Evolutionary conservation across 805 yeast species (phyloP).

Genomic region (Kuraishia floccosa): DNA sequence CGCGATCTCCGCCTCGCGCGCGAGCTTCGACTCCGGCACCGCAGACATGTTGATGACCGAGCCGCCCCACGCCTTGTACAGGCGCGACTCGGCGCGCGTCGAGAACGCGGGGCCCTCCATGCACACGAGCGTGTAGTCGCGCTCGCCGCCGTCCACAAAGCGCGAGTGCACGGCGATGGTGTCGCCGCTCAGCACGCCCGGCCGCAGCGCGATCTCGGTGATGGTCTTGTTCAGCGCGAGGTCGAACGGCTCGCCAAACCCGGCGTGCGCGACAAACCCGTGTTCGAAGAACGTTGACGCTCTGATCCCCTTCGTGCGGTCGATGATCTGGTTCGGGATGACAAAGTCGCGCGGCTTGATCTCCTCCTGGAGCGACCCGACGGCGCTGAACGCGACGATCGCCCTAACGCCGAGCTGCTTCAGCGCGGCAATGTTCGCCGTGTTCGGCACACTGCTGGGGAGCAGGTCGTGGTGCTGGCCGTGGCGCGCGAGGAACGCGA

Average conservation of each 20-base stretch:
- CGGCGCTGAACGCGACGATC: slow-evolving; percentile 89
- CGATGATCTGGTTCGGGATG: slow-evolving; percentile 92
- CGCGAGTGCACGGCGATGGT: slow-evolving; percentile 57
- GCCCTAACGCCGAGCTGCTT: slow-evolving; percentile 81
- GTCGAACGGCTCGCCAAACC: slow-evolving; percentile 96
- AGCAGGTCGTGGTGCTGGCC: slow-evolving; percentile 82
- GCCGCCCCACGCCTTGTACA: slow-evolving; percentile 86
- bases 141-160: slow-evolving; percentile 43
- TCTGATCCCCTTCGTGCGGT: slow-evolving; percentile 92
- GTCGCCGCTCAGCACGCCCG: slow-evolving; percentile 42
- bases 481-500: slow-evolving; percentile 93
- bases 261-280: slow-evolving; percentile 95
- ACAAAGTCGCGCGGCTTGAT: slow-evolving; percentile 94
- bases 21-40: slow-evolving; percentile 93
- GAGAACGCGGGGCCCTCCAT: slow-evolving; percentile 99
- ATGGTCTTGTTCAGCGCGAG: slow-evolving; percentile 56
- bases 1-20: slow-evolving; percentile 93
- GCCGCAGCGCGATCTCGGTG: slow-evolving; percentile 32
- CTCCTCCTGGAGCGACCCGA: slow-evolving; percentile 84
- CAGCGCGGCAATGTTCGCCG: slow-evolving; percentile 94
- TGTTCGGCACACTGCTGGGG: slow-evolving; percentile 86
- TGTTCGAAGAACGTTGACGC: slow-evolving; percentile 80
- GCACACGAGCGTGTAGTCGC: slow-evolving; percentile 82
- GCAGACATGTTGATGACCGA: slow-evolving; percentile 95
- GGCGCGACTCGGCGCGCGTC: slow-evolving; percentile 88